A percentile compares a stretch with the other conserved stretches of the same genome.
Conservation (phyloP, 805 yeast species). For the Candida montana region DNA sequence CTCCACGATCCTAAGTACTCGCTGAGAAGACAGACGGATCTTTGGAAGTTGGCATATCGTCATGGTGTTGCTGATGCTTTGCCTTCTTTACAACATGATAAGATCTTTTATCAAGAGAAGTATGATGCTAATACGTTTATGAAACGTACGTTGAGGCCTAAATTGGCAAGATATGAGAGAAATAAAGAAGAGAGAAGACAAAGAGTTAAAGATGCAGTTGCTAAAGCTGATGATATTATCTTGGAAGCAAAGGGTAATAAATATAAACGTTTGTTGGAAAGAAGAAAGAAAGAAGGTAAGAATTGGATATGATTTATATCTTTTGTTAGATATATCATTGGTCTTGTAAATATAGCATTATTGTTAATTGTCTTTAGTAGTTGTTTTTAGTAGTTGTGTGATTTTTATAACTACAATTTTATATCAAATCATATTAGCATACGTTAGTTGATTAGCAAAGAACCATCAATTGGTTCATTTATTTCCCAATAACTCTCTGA, state of each 20-base stretch:
- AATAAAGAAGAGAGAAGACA: slow-evolving; percentile 51
- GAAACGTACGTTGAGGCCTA: slow-evolving; percentile 73
- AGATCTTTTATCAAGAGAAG: slow-evolving; percentile 75
- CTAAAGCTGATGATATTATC: slow-evolving; percentile 60
- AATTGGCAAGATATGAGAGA: slow-evolving; percentile 79
- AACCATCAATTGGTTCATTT: too few species aligned
- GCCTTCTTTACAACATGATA: slow-evolving; percentile 46
- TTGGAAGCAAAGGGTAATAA: slow-evolving; percentile 37
- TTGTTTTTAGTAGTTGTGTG: too few species aligned
- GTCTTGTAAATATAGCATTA: background rate
- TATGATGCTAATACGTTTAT: slow-evolving; percentile 62
- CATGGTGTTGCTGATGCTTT: slow-evolving; percentile 76
- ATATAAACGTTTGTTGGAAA: slow-evolving; percentile 23
- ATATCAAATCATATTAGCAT: too few species aligned
- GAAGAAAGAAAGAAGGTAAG: slow-evolving; percentile 19
- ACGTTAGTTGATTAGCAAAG: too few species aligned
- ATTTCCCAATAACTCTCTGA: too few species aligned
- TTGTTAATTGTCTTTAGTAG: too few species aligned
- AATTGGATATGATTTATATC: slow-evolving; percentile 23
- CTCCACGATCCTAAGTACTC: slow-evolving; percentile 78
- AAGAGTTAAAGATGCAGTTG: slow-evolving; percentile 61
- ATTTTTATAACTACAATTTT: too few species aligned
- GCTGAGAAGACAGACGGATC: slow-evolving; percentile 73
- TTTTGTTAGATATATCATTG: too few species aligned
- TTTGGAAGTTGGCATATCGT: slow-evolving; percentile 75